Conservation (phyloP, 2,329 filamentous ascomycete species). For the Colletotrichum sp. region DNA sequence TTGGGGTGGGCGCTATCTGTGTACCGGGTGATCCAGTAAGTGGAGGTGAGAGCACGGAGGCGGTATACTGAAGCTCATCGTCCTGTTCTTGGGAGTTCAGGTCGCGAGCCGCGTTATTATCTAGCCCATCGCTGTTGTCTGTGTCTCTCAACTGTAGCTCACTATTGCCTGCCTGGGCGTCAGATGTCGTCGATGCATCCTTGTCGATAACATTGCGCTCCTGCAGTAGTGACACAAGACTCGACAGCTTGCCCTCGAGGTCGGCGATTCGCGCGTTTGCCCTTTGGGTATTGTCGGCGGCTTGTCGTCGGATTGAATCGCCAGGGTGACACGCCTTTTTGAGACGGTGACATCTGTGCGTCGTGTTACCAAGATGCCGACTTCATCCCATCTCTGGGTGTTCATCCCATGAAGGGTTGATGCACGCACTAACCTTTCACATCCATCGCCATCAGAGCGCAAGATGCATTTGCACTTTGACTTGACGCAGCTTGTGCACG, state of each 20-base stretch:
- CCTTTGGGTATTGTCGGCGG: background rate
- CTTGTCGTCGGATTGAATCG: background rate
- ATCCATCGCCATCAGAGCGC: background rate
- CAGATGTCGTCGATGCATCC: background rate
- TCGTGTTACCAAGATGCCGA: background rate
- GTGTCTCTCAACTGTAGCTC: background rate
- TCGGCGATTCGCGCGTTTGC: background rate
- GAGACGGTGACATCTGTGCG: background rate
- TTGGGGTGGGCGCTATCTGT: background rate
- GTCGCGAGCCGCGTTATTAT: rapidly evolving
- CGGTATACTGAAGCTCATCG: rapidly evolving
- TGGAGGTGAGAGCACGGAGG: background rate
- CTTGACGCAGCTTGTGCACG: background rate
- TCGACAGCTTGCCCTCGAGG: background rate
- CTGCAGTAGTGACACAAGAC: background rate
- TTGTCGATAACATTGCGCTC: background rate
- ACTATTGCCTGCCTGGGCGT: rapidly evolving
- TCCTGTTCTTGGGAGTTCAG: background rate
- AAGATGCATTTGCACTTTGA: background rate
- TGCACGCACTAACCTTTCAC: background rate
- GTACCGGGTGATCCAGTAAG: rapidly evolving
- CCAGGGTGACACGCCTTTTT: background rate
- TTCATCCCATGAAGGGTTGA: background rate
- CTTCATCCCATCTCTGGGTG: background rate
- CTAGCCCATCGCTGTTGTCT: rapidly evolving